Base-by-base conservation (phyloP, 345 rosid species). In the Adansonia digitata region DNA sequence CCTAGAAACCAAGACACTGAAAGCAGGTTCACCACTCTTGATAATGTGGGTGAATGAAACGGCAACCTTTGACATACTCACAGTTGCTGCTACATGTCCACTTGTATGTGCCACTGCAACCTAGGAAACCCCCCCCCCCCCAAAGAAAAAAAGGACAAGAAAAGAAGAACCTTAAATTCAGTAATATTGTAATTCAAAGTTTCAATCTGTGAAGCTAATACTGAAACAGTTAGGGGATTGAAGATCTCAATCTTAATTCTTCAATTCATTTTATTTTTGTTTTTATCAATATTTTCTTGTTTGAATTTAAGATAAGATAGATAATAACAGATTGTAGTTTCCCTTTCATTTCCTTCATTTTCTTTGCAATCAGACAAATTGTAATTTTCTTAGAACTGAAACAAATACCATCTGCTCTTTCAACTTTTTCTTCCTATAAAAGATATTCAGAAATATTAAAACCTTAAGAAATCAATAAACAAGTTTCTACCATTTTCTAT, bases 21-120 rank as follows among this genome's bases (percentile, higher is more conserved):
- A 95, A 45, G 99, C 99, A 0, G 98, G 99, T 74, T 95, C 99
- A 35, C 96, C 99, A 81, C 99, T 95, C 88, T 95, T 95, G 81
- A 95, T 93, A 77, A 95, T 93, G 77, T 95, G 99, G 26, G 99
- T 95, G 86, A 95, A 95, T 4, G 99, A 95, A 55, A 95, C 99
- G n/a, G 99, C 99, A 77, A 95, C 99, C 86, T 95, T 95, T 15
- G 99, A 95, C 98, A 95, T 95, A 73, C 99, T 95, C 82, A 95
- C 99, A 0, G 99, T 95, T 57, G 99, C 99, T 35, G 99, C 99
- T 62, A 95, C 99, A 83, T 95, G 99, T 78, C 99, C 99, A 73
- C 93, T 93, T 65, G 99, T 91, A 63, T 95, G 99, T 18, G 99
- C 99, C 84, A 95, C 94, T 48, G 99, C 99, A 85, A 95, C 99